A percentile compares a stretch with the other conserved stretches of the same genome.
Evolutionary conservation across 1,139 yeast species (phyloP).

Genomic region (Zygotorulaspora mrakii): DNA sequence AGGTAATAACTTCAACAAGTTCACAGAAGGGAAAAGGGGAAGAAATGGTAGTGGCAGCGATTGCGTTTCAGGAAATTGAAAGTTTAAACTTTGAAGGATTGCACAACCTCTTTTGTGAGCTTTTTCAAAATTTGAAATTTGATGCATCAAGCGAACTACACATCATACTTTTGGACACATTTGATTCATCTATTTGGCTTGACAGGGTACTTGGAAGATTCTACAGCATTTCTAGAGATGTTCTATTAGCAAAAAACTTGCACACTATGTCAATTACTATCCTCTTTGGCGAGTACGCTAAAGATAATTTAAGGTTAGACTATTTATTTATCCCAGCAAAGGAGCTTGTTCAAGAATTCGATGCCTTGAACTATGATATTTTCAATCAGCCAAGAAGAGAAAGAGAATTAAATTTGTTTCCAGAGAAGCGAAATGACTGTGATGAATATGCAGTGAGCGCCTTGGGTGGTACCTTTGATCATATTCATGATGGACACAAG

Average conservation of each 20-base stretch:
- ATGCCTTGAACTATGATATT: conserved; percentile 3
- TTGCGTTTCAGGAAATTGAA: conserved; percentile 37
- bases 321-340: conserved; percentile 17
- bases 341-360: conserved; percentile 6
- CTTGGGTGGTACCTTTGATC: conserved; percentile 97
- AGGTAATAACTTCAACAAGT: neutral
- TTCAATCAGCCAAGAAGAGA: conserved; percentile 5
- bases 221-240: conserved; percentile 30
- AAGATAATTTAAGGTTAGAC: conserved; percentile 20
- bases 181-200: conserved; percentile 24
- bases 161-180: conserved; percentile 22
- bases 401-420: neutral
- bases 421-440: conserved; percentile 14
- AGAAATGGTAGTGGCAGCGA: conserved; percentile 32
- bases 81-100: conserved; percentile 19
- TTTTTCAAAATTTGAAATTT: conserved; percentile 11
- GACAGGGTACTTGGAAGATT: conserved; percentile 31
- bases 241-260: conserved; percentile 18
- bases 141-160: conserved; percentile 20
- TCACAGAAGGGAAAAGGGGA: neutral
- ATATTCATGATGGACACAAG: conserved; percentile 93
- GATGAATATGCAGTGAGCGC: conserved; percentile 46
- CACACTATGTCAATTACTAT: conserved; percentile 28
- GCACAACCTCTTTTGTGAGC: conserved; percentile 6
- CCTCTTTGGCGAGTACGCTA: conserved; percentile 20